These are phyloP conservation scores for Colletotrichum viniferum DNA, from an alignment of 2,329 filamentous ascomycete genomes.

Conservation along the genomic window DNA sequence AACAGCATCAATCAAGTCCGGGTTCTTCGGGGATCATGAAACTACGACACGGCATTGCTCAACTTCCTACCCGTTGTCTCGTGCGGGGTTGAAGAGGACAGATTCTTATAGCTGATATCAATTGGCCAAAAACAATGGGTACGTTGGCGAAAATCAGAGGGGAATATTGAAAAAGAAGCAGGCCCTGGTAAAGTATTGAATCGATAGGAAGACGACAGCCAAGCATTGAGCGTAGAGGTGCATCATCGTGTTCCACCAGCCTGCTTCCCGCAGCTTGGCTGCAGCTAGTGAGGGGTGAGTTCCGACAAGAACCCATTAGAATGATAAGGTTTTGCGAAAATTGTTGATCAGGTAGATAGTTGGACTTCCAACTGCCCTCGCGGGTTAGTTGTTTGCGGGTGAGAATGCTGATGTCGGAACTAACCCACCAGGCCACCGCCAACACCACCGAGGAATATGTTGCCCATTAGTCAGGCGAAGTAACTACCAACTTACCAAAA, in stretches of 20 bases:
- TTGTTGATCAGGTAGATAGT: background rate
- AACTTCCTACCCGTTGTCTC: background rate
- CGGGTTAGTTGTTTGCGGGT: background rate
- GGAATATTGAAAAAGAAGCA: background rate
- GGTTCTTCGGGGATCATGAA: background rate
- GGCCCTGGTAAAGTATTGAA: background rate
- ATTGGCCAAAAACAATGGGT: background rate
- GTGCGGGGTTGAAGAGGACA: background rate
- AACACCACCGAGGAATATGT: background rate
- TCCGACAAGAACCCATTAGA: background rate
- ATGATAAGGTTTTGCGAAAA: background rate
- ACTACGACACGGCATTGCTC: background rate
- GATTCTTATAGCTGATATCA: background rate
- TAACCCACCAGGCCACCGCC: background rate
- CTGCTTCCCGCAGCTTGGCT: background rate
- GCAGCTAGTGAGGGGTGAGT: background rate
- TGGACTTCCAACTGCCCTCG: background rate
- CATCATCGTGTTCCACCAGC: background rate
- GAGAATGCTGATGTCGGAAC: background rate
- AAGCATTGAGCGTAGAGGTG: background rate
- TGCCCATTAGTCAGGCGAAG: background rate
- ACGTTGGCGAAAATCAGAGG: background rate
- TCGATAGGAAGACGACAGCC: background rate
- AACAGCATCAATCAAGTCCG: background rate
- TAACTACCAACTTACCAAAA: background rate